Conservation (phyloP, 352 stramenopile species). For the Porosira glacialis region DNA sequence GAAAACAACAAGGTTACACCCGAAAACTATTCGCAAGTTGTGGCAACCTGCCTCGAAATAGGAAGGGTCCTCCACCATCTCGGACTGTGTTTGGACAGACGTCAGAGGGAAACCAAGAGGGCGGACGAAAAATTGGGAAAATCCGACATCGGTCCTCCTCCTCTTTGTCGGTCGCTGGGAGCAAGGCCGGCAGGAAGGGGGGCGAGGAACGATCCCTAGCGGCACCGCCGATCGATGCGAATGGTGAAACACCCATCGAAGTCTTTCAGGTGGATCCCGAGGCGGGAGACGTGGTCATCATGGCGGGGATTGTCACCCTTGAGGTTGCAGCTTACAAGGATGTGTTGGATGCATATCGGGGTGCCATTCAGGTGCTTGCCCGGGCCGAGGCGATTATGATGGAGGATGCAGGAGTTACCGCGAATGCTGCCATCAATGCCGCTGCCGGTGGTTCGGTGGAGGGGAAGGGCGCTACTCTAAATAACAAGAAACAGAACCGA, state of each 20-base stretch:
- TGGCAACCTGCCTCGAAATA: slow-evolving; percentile 61
- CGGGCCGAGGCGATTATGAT: slow-evolving; percentile 29
- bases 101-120: slow-evolving; percentile 40
- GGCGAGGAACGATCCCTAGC: background rate
- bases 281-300: background rate
- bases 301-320: slow-evolving; percentile 17
- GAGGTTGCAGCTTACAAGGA: slow-evolving; percentile 54
- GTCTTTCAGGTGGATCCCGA: background rate
- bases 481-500: slow-evolving; percentile 4
- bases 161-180: no score
- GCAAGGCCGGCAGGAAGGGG: background rate
- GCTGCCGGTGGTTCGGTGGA: background rate
- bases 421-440: no score
- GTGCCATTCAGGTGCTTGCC: slow-evolving; percentile 45
- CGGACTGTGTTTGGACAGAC: slow-evolving; percentile 51
- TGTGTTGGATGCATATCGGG: slow-evolving; percentile 55
- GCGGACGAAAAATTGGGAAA: no score
- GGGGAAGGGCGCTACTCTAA: slow-evolving; percentile 10
- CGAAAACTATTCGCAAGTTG: slow-evolving; percentile 49
- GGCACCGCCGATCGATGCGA: background rate
- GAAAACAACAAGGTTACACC: slow-evolving; percentile 28
- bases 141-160: no score
- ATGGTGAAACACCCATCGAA: background rate
- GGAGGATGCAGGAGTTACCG: slow-evolving; percentile 5
- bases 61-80: slow-evolving; percentile 60